phyloP scores from a whole-genome alignment of 306 rosid species.

The barrel medic (Medicago truncatula) region MtrunA17r5.0-ANR NC_053046.1:12472501-12473000 shows the following conservation, averaged over 20 bases:
- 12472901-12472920: too few relatives aligned
- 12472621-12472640: slow-evolving; percentile 66
- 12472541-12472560: slow-evolving; percentile 84
- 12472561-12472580: slow-evolving; percentile 85
- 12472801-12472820: not conserved
- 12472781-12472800: too few relatives aligned
- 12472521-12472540: slow-evolving; percentile 77
- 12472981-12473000: too few relatives aligned
- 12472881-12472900: not conserved
- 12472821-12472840: not conserved
- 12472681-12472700: not conserved
- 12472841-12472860: slow-evolving; percentile 9
- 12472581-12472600: slow-evolving; percentile 87
- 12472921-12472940: not conserved
- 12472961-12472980: too few relatives aligned
- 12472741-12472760: not conserved
- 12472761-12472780: not conserved
- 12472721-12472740: not conserved
- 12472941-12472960: too few relatives aligned
- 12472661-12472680: slow-evolving; percentile 72
- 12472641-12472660: slow-evolving; percentile 87
- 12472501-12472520: slow-evolving; percentile 83
- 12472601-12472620: slow-evolving; percentile 78
- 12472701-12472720: not conserved
- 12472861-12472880: not conserved